Evolutionary conservation across 176 grass and related monocot species (phyloP).

Genomic region (sorghum (Sorghum bicolor)): DNA sequence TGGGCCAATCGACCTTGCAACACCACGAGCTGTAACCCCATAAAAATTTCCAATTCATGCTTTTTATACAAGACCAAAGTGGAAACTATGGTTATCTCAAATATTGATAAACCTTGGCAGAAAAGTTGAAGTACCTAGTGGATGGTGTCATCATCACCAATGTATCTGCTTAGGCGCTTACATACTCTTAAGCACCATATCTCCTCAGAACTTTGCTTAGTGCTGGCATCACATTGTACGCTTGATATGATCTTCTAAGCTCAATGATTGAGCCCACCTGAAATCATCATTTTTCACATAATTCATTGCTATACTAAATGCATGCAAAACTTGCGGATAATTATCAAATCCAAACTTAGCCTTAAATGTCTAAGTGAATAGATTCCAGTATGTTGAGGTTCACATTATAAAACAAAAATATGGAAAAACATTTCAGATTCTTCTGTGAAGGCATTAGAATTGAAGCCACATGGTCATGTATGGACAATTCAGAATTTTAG

Average conservation of each 20-base stretch:
- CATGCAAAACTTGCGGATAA: neutral
- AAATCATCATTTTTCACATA: slow-evolving; percentile 34
- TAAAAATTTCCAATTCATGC: neutral
- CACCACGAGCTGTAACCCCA: neutral
- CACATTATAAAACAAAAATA: neutral
- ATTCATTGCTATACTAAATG: neutral
- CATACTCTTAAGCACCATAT: slow-evolving; percentile 74
- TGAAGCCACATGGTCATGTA: neutral
- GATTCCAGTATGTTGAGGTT: neutral
- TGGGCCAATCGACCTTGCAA: neutral
- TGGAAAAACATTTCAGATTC: neutral
- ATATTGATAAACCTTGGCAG: slow-evolving; percentile 3
- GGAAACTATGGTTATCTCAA: neutral
- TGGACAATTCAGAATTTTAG: slow-evolving; percentile 14
- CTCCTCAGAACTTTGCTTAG: slow-evolving; percentile 96
- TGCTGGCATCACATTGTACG: slow-evolving; percentile 99
- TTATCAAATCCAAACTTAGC: slow-evolving; percentile 9
- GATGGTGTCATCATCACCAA: slow-evolving; percentile 22
- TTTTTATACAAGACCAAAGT: neutral
- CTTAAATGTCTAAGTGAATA: neutral
- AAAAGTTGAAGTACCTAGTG: slow-evolving; percentile 18
- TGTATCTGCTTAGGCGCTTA: neutral
- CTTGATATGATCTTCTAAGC: slow-evolving; percentile 95
- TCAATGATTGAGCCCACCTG: slow-evolving; percentile 99
- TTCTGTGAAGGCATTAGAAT: neutral